Percentiles rank a stretch among this genome's conserved stretches.
These are phyloP conservation scores for Chalciporus pseudorubinellus DNA, from an alignment of 768 basidiomycete species.

Conservation along the genomic window DNA sequence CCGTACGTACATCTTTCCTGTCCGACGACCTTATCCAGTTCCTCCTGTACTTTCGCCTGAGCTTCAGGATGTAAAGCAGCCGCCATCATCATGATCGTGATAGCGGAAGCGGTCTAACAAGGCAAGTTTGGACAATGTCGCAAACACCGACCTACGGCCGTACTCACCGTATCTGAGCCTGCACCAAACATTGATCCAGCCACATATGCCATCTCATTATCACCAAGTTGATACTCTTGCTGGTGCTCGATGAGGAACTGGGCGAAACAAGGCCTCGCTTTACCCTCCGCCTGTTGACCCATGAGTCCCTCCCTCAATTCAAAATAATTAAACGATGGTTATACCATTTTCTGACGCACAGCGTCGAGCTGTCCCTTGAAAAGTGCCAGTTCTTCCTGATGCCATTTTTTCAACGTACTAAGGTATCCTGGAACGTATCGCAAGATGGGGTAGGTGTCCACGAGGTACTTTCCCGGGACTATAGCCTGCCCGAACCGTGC, in stretches of 20 bases:
- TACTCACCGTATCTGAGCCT: slow-evolving; percentile 39
- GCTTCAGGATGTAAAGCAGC: slow-evolving; percentile 50
- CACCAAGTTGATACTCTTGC: slow-evolving; percentile 27
- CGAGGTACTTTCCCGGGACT: slow-evolving; percentile 13
- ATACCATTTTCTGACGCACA: slow-evolving; percentile 31
- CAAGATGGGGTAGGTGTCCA: slow-evolving; percentile 25
- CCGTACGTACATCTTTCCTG: slow-evolving; percentile 25
- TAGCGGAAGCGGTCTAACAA: slow-evolving; percentile 41
- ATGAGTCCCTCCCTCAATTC: neutral
- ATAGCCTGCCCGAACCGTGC: slow-evolving; percentile 23
- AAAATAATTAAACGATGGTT: no score
- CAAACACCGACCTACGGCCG: neutral
- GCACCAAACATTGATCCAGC: slow-evolving; percentile 45
- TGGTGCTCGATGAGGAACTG: slow-evolving; percentile 39
- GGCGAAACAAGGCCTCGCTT: slow-evolving; percentile 32
- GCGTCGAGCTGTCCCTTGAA: slow-evolving; percentile 31
- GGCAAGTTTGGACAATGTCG: neutral
- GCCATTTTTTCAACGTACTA: slow-evolving; percentile 50
- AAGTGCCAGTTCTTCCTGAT: slow-evolving; percentile 39
- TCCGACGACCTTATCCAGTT: slow-evolving; percentile 52
- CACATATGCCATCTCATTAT: slow-evolving; percentile 38
- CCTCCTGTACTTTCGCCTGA: slow-evolving; percentile 48
- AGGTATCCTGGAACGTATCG: slow-evolving; percentile 36
- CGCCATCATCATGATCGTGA: slow-evolving; percentile 54
- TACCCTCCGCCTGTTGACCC: slow-evolving; percentile 21